Evolutionary conservation across 192 early-diverging fungal species (phyloP).

Genomic region (Backusella sp.): DNA sequence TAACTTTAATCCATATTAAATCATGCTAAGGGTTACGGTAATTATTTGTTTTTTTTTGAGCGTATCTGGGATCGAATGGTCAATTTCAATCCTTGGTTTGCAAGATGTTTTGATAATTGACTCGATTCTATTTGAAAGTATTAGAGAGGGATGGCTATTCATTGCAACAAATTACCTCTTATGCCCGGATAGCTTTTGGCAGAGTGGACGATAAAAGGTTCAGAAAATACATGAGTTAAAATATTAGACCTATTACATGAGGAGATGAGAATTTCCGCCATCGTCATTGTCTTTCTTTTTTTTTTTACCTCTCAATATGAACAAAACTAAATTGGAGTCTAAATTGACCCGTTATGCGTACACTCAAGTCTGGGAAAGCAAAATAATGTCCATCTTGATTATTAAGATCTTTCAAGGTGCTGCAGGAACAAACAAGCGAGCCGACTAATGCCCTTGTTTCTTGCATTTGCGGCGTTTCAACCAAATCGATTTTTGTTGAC

Average conservation of each 20-base stretch:
- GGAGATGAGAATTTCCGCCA: neutral
- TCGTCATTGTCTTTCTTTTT: neutral
- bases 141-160: no score
- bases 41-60: neutral
- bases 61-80: neutral
- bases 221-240: neutral
- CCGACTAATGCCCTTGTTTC: constrained; percentile 57
- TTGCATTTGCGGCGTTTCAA: constrained; percentile 76
- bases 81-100: constrained; percentile 5
- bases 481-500: neutral
- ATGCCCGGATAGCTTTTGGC: constrained; percentile 14
- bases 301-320: neutral
- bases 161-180: neutral
- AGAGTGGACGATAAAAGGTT: constrained; percentile 15
- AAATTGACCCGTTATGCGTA: constrained; percentile 81
- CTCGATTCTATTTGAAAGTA: neutral
- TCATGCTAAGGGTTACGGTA: neutral
- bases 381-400: constrained; percentile 82
- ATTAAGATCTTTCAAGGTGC: constrained; percentile 78
- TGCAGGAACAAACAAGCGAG: constrained; percentile 83
- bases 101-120: constrained; percentile 8
- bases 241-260: neutral
- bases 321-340: constrained; percentile 25
- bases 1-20: neutral
- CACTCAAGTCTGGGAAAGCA: constrained; percentile 90